These are phyloP conservation scores for Anisogramma anomala DNA, from an alignment of 2,329 filamentous ascomycete species.

Conservation along the genomic window DNA sequence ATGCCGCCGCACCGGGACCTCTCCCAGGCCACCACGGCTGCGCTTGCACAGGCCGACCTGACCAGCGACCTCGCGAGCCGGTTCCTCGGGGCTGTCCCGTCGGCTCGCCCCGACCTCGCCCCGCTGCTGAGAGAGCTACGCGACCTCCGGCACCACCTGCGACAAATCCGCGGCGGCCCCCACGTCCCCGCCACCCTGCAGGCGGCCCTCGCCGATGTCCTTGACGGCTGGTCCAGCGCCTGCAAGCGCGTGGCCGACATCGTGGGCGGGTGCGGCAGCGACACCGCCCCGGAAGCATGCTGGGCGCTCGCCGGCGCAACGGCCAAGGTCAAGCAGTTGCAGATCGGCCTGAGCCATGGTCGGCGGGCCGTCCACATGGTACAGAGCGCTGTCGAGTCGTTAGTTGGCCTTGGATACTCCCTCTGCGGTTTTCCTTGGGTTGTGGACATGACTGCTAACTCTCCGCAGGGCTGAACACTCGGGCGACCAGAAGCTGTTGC, in stretches of 20 bases:
- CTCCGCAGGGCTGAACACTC: not conserved
- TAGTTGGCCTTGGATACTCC: not conserved
- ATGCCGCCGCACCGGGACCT: too few relatives aligned
- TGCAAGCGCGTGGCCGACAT: slow-evolving; percentile 7
- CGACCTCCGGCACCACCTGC: slow-evolving; percentile 3
- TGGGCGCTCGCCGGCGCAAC: slow-evolving; percentile 11
- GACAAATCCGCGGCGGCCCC: slow-evolving; percentile 1
- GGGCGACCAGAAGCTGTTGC: not conserved
- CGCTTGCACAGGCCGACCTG: slow-evolving; percentile 7
- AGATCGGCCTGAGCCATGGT: slow-evolving; percentile 4
- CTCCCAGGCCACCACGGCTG: slow-evolving; percentile 10
- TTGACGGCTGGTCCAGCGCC: slow-evolving; percentile 6
- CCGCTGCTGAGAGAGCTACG: slow-evolving; percentile 9
- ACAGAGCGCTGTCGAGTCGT: slow-evolving; percentile 8
- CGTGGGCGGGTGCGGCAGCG: slow-evolving; percentile 7
- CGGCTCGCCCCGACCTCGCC: slow-evolving; percentile 9
- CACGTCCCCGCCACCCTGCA: not conserved
- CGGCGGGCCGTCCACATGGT: slow-evolving; percentile 8
- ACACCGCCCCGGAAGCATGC: slow-evolving; percentile 3
- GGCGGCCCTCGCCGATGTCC: slow-evolving; percentile 5
- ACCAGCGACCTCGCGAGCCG: slow-evolving; percentile 2
- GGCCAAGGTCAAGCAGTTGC: slow-evolving; percentile 5
- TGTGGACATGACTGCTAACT: not conserved
- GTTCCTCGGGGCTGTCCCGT: slow-evolving; percentile 10
- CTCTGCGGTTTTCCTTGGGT: not conserved